These are phyloP conservation scores for Coniella lustricola DNA, from an alignment of 2,329 filamentous ascomycete genomes.

Conservation along the genomic window DNA sequence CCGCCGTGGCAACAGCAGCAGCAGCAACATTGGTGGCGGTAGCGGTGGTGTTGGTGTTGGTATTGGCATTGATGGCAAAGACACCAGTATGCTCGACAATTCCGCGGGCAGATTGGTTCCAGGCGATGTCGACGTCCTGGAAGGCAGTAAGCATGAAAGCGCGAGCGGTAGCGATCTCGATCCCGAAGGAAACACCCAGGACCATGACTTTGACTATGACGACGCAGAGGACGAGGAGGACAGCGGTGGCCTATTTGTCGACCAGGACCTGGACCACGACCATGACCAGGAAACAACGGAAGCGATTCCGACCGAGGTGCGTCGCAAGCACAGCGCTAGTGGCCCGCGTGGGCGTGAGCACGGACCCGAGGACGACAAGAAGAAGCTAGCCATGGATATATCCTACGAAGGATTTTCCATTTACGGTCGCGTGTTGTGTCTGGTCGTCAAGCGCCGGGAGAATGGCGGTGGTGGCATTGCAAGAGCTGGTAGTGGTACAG, in stretches of 20 bases:
- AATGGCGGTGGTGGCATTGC: conserved; percentile 1
- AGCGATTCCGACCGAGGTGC: conserved; percentile 37
- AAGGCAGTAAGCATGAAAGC: neutral
- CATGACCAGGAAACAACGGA: conserved; percentile 28
- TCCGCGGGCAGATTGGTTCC: conserved; percentile 20
- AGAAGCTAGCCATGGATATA: conserved; percentile 80
- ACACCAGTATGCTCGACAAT: conserved; percentile 6
- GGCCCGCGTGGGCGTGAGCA: conserved; percentile 20
- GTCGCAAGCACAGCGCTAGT: conserved; percentile 31
- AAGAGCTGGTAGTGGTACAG: no score
- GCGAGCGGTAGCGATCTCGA: conserved; percentile 1
- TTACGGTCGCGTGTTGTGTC: conserved; percentile 84
- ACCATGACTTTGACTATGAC: conserved; percentile 13
- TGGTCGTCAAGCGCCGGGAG: conserved; percentile 71
- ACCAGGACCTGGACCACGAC: conserved; percentile 22
- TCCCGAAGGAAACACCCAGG: neutral
- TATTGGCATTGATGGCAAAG: conserved; percentile 20
- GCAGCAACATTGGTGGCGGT: no score
- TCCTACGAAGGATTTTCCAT: conserved; percentile 95
- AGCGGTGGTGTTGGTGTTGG: conserved; percentile 21
- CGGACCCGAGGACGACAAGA: conserved; percentile 62
- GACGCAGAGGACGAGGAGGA: conserved; percentile 4
- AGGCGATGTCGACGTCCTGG: conserved; percentile 5
- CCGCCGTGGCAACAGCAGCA: no score
- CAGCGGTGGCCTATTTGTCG: conserved; percentile 18